Evolutionary conservation across 352 stramenopile genomes (phyloP).

Genomic region (Globisporangium echinulatum): DNA sequence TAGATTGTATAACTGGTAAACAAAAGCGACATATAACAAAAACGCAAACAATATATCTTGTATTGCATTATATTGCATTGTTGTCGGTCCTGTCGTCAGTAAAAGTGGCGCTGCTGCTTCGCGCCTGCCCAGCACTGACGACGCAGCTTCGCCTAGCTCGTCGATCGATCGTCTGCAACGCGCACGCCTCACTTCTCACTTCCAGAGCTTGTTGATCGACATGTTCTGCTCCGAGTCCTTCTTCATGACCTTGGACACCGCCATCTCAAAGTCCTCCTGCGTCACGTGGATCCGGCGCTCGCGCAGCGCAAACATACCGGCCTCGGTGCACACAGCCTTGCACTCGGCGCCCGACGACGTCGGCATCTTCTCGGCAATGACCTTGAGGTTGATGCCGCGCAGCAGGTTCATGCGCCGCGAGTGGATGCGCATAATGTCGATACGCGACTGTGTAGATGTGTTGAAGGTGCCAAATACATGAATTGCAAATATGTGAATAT

Average conservation of each 20-base stretch:
- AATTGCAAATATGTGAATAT: too few relatives aligned
- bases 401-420: constrained; percentile 99
- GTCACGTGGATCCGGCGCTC: constrained; percentile 99
- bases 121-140: too few relatives aligned
- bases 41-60: too few relatives aligned
- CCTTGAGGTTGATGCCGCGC: constrained; percentile 97
- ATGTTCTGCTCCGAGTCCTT: constrained; percentile 98
- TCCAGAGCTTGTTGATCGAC: constrained; percentile 99
- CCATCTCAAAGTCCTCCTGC: constrained; percentile 99
- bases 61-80: too few relatives aligned
- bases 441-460: constrained; percentile 52
- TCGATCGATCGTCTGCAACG: not conserved
- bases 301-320: constrained; percentile 99
- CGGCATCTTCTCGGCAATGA: constrained; percentile 98
- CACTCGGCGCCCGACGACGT: constrained; percentile 97
- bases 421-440: constrained; percentile 99
- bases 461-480: too few relatives aligned
- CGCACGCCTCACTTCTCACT: constrained; percentile 66
- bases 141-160: too few relatives aligned
- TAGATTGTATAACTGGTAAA: not conserved
- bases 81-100: too few relatives aligned
- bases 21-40: not conserved
- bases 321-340: constrained; percentile 99
- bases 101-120: too few relatives aligned
- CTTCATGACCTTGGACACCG: constrained; percentile 99